Evolutionary conservation across 345 rosid species (phyloP).

Genomic region (Geranium rotundifolium): DNA sequence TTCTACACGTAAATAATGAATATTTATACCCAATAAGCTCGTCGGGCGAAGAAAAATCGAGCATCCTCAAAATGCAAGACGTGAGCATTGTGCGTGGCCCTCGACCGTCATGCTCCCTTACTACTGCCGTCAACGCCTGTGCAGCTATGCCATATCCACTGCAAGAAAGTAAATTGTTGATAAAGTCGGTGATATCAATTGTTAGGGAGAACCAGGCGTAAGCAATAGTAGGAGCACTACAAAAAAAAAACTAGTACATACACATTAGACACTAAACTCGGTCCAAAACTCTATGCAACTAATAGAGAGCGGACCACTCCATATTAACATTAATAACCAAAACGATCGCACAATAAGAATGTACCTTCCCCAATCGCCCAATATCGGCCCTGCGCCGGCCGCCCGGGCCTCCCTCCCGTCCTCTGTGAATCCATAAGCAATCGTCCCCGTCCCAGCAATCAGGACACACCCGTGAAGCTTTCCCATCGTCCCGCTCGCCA

Average conservation of each 20-base stretch:
- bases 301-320: too few species aligned
- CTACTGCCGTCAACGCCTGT: constrained; percentile 75
- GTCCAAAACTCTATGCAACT: too few species aligned
- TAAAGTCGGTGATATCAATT: too few species aligned
- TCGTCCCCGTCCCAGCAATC: constrained; percentile 91
- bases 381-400: constrained; percentile 84
- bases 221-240: too few species aligned
- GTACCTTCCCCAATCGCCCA: constrained; percentile 98
- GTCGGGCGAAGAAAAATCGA: constrained; percentile 72
- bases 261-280: too few species aligned
- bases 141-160: constrained; percentile 95
- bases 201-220: too few species aligned
- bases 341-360: too few species aligned
- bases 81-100: constrained; percentile 71
- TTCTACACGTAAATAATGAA: not conserved
- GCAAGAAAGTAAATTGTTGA: too few species aligned
- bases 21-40: constrained; percentile 53
- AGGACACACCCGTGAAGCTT: constrained; percentile 92
- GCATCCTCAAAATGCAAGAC: constrained; percentile 40
- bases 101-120: constrained; percentile 91
- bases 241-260: too few species aligned
- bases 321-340: too few species aligned
- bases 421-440: constrained; percentile 77
- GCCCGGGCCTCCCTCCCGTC: constrained; percentile 91
- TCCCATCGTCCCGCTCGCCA: constrained; percentile 93